phyloP scores from a whole-genome alignment of 352 stramenopile species.

The Phytophthora citricola region DNA sequence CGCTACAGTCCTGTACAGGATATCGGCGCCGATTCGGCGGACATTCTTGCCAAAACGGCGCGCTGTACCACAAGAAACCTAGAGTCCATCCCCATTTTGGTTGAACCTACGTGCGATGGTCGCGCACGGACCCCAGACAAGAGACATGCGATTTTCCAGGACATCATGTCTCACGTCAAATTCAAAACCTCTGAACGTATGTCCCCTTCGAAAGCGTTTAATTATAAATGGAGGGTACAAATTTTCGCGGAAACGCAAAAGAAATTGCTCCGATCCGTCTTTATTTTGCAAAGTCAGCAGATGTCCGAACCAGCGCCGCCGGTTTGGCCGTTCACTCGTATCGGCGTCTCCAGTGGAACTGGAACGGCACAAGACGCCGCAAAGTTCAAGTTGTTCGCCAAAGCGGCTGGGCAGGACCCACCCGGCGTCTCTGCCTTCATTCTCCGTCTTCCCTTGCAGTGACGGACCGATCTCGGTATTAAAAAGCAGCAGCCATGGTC shows the following conservation, averaged over 20 bases:
- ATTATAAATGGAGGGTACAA: constrained; percentile 1
- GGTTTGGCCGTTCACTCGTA: constrained; percentile 16
- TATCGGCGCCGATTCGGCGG: not conserved
- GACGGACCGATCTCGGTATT: not conserved
- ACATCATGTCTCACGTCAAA: constrained; percentile 11
- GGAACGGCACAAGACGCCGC: constrained; percentile 12
- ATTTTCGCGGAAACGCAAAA: not conserved
- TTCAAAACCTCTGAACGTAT: not conserved
- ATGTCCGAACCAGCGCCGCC: not conserved
- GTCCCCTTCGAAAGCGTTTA: not conserved
- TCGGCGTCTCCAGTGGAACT: constrained; percentile 4
- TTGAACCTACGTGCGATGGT: constrained; percentile 27
- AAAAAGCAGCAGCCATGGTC: constrained; percentile 29
- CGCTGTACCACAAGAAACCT: constrained; percentile 17
- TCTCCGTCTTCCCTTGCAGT: constrained; percentile 22
- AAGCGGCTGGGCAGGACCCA: constrained; percentile 1
- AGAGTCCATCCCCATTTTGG: constrained; percentile 10
- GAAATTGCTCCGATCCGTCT: constrained; percentile 34
- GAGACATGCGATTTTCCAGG: not conserved
- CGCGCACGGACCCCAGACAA: not conserved
- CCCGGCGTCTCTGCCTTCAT: constrained; percentile 31
- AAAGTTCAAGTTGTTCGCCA: constrained; percentile 38
- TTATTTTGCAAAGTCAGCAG: constrained; percentile 24
- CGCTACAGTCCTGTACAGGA: not conserved
- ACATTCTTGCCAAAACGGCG: not conserved